Evolutionary conservation across 164 flowering plant species (phyloP), one percentile per base, ranked within the genome.

Genomic region (Nelumbo lutea): DNA sequence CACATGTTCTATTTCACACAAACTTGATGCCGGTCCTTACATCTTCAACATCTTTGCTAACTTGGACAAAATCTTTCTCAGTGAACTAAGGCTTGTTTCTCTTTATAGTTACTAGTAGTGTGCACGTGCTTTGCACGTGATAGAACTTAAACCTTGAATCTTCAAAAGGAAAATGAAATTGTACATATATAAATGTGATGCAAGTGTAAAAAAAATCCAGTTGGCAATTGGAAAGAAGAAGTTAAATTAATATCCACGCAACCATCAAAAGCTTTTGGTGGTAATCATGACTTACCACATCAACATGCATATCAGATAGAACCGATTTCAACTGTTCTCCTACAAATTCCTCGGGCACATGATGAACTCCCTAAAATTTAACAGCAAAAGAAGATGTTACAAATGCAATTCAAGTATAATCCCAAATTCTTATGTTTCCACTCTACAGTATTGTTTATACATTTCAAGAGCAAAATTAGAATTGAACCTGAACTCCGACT

Each of bases 221-320:
- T 3, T n/a, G 4, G 9, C 44, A 62, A 62, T 45, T 43, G 48
- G 10, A 7, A 13, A 47, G 9, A 4, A 65, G 27, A 50, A 7
- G 13, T 41, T 6, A 41, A 14, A 41, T 6, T 11, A 52, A 39
- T 43, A 15, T 42, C 40, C 69, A 10, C 3, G 62, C 38, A 58
- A n/a, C 58, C 53, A 68, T 2, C 42, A 68, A 52, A 50, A 48
- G 27, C 42, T 44, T n/a, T 11, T 15, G 43, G 15, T 39, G 38
- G 38, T 64, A 5, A n/a, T 42, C 1, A 15, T 7, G 39, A 75
- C 86, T 84, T 81, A 92, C 99, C 87, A 92, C 97, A 73, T 92
- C 90, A 64, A 93, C 91, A 58, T 77, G 83, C 98, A 95, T 92
- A 74, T 92, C 99, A 56, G 97, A 88, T 4, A 95, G 89, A 60